phyloP scores from a whole-genome alignment of 495 filamentous ascomycete species.

The Lindgomyces ingoldianus region DNA sequence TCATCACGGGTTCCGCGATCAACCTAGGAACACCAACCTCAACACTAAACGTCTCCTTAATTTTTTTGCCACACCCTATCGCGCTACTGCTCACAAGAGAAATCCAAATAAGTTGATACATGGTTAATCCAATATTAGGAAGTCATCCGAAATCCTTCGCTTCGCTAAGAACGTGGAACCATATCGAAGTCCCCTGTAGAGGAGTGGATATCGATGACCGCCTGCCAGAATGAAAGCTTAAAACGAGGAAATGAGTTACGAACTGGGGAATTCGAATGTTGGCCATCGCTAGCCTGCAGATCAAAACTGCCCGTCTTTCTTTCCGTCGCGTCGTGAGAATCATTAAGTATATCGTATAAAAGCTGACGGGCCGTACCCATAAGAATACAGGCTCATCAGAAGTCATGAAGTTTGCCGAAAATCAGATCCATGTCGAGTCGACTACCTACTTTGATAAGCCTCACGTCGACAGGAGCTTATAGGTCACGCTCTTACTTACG shows the following conservation, averaged over 20 bases:
- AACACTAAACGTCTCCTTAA: background rate
- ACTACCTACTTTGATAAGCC: background rate
- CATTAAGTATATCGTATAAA: slow-evolving; percentile 42
- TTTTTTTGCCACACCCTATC: background rate
- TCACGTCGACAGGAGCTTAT: background rate
- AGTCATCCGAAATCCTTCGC: background rate
- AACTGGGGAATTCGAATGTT: slow-evolving; percentile 36
- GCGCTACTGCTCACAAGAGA: slow-evolving; percentile 1
- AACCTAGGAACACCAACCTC: background rate
- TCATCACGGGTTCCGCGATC: background rate
- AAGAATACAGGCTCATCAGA: slow-evolving; percentile 32
- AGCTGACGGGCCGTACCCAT: slow-evolving; percentile 37
- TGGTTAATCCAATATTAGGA: slow-evolving; percentile 2
- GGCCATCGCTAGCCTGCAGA: slow-evolving; percentile 44
- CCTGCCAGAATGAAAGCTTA: slow-evolving; percentile 23
- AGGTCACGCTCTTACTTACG: slow-evolving; percentile 7
- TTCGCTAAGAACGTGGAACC: slow-evolving; percentile 2
- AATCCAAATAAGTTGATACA: slow-evolving; percentile 6
- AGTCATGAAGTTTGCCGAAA: slow-evolving; percentile 34
- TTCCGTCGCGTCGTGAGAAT: slow-evolving; percentile 42
- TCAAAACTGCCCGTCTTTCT: slow-evolving; percentile 39
- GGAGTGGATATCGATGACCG: slow-evolving; percentile 25
- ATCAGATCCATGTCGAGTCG: slow-evolving; percentile 1
- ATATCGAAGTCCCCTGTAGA: slow-evolving; percentile 1
- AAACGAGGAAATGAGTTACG: slow-evolving; percentile 35